A percentile compares a stretch with the other conserved stretches of the same genome.
These are phyloP conservation scores for Aureoboletus auriporus DNA, from an alignment of 768 basidiomycete species.

Conservation along the genomic window DNA sequence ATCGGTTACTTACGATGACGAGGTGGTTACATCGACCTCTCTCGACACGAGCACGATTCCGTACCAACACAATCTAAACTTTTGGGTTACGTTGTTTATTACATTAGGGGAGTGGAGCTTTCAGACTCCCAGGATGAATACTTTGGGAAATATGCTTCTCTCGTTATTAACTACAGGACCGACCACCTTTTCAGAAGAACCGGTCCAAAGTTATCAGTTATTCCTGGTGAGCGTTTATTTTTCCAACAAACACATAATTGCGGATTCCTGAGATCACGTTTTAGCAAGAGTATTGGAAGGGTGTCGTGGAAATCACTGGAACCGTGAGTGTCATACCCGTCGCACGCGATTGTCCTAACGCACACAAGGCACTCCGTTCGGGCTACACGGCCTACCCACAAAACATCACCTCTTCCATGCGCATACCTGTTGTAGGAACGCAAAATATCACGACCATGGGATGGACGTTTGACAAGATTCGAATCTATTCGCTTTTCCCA, in stretches of 20 bases:
- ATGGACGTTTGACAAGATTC: background rate
- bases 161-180: background rate
- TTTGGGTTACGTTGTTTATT: background rate
- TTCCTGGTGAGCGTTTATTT: background rate
- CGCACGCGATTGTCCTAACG: too few relatives aligned
- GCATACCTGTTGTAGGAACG: background rate
- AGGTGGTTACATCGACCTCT: background rate
- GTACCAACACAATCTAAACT: conserved; percentile 1
- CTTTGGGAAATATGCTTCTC: conserved; percentile 1
- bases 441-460: conserved; percentile 1
- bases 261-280: too few relatives aligned
- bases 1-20: background rate
- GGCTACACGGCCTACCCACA: background rate
- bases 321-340: background rate
- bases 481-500: background rate
- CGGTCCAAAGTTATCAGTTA: background rate
- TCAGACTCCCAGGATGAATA: background rate
- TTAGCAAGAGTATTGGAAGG: background rate
- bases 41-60: background rate
- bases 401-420: background rate
- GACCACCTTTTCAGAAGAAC: background rate
- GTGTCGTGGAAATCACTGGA: background rate
- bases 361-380: background rate
- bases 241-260: too few relatives aligned
- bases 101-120: background rate